Evolutionary conservation across 106 monocot genomes (phyloP).

Genomic region (Dendrobium nobile): DNA sequence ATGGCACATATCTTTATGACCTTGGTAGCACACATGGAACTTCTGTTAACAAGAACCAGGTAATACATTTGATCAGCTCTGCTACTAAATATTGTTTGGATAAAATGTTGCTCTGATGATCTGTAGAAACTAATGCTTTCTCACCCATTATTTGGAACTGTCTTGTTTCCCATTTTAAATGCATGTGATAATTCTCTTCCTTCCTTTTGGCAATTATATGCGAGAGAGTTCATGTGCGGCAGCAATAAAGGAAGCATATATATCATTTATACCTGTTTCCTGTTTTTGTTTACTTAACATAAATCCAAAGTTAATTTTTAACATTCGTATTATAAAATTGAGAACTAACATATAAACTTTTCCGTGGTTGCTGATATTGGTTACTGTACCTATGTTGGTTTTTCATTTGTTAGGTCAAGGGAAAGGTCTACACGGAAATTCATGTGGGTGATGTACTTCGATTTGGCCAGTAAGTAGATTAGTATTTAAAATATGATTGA

Average conservation of each 20-base stretch:
- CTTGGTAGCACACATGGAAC: slow-evolving; percentile 95
- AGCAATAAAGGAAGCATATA: background rate
- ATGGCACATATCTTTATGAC: slow-evolving; percentile 76
- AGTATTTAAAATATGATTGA: background rate
- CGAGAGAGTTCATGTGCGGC: background rate
- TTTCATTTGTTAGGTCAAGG: slow-evolving; percentile 46
- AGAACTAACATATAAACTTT: background rate
- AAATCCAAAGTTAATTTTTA: background rate
- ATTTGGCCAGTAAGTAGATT: slow-evolving; percentile 87
- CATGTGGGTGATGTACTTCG: slow-evolving; percentile 89
- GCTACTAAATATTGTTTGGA: background rate
- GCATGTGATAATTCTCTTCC: background rate
- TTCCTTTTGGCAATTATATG: background rate
- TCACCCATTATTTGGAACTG: background rate
- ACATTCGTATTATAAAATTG: background rate
- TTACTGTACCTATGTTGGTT: background rate
- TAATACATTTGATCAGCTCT: slow-evolving; percentile 10
- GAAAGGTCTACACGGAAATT: slow-evolving; percentile 67
- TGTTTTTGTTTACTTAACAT: background rate
- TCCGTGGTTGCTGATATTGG: background rate
- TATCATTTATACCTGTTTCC: background rate
- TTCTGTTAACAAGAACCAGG: slow-evolving; percentile 82
- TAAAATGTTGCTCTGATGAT: background rate
- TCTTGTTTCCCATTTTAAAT: background rate
- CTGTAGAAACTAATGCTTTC: background rate